Evolutionary conservation across 2,329 filamentous ascomycete species (phyloP).

Genomic region (Zasmidium angulare): DNA sequence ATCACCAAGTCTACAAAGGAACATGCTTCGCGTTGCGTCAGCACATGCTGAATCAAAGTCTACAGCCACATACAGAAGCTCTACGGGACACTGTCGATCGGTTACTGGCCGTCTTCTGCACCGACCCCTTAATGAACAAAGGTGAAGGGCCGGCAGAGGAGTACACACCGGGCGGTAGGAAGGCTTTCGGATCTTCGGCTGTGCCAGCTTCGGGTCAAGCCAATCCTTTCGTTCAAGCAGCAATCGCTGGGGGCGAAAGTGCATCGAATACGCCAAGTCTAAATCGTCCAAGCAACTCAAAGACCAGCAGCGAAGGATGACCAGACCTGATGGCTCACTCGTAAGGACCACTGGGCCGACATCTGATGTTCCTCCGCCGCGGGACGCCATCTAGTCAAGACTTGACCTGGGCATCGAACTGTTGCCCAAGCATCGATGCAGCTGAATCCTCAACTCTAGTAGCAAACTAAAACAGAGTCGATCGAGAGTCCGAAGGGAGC

Average conservation of each 20-base stretch:
- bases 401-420: too few species aligned
- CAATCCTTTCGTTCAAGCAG: conserved; percentile 20
- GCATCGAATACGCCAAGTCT: conserved; percentile 19
- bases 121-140: conserved; percentile 40
- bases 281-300: too few species aligned
- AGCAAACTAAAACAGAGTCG: too few species aligned
- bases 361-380: too few species aligned
- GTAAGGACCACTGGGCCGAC: too few species aligned
- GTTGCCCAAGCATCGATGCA: too few species aligned
- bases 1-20: conserved; percentile 53
- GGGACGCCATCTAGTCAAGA: too few species aligned
- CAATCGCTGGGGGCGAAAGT: conserved; percentile 5
- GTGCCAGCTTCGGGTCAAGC: conserved; percentile 2
- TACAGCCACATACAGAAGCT: conserved; percentile 43
- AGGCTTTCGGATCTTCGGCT: conserved; percentile 27
- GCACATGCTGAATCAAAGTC: conserved; percentile 37
- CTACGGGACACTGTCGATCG: conserved; percentile 50
- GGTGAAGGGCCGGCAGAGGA: conserved; percentile 17
- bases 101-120: conserved; percentile 48
- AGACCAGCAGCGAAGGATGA: too few species aligned
- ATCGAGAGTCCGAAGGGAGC: too few species aligned
- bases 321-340: too few species aligned
- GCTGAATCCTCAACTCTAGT: too few species aligned
- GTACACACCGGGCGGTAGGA: conserved; percentile 33
- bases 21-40: conserved; percentile 49